Conservation (phyloP, 2,329 filamentous ascomycete genomes). For the Sclerotinia nivalis region DNA sequence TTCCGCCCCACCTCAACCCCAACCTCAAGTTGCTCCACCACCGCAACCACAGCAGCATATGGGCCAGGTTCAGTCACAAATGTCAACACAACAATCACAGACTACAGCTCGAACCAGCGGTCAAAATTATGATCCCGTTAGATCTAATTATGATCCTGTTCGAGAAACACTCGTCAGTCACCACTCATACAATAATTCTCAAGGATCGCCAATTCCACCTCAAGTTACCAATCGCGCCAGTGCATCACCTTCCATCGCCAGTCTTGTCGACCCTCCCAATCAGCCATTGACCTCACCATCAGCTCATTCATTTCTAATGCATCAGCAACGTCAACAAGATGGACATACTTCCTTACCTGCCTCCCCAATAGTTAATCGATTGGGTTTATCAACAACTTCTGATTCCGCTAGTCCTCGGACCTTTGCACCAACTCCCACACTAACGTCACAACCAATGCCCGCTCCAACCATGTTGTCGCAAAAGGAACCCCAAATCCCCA, state of each 20-base stretch:
- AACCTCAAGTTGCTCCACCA: conserved; percentile 17
- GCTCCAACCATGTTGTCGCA: conserved; percentile 17
- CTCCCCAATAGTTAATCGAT: conserved; percentile 37
- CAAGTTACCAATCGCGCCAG: conserved; percentile 68
- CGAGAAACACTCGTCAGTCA: conserved; percentile 57
- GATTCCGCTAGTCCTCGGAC: conserved; percentile 10
- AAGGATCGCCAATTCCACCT: conserved; percentile 48
- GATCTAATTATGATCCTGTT: conserved; percentile 68
- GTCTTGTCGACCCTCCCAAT: conserved; percentile 73
- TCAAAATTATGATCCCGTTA: conserved; percentile 86
- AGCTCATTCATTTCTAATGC: conserved; percentile 41
- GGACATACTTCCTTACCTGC: conserved; percentile 35
- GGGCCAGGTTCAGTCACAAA: conserved; percentile 26
- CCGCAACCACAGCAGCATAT: conserved; percentile 10
- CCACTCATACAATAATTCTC: conserved; percentile 48
- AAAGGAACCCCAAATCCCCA: background rate
- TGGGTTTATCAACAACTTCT: conserved; percentile 31
- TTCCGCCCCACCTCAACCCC: conserved; percentile 28
- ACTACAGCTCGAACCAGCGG: conserved; percentile 64
- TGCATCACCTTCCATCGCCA: conserved; percentile 88
- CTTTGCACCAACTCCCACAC: conserved; percentile 14
- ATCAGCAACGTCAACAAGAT: conserved; percentile 36
- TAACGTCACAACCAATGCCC: conserved; percentile 15
- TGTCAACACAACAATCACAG: conserved; percentile 41
- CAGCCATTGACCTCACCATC: conserved; percentile 40